Evolutionary conservation across 2,329 filamentous ascomycete genomes (phyloP).

Genomic region (Aspergillus sp.): DNA sequence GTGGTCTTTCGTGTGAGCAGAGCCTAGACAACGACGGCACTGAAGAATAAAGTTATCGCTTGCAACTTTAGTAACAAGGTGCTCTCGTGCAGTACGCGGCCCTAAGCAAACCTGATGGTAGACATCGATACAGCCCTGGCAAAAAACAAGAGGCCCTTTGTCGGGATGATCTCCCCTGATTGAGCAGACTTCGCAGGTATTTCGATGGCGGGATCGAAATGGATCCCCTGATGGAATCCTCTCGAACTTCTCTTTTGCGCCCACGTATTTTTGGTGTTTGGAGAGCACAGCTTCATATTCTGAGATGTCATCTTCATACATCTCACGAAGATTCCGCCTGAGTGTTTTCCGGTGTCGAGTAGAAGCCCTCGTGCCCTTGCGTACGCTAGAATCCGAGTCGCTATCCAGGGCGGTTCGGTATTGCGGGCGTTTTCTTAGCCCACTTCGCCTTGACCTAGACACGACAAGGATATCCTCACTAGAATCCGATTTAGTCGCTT

Average conservation of each 20-base stretch:
- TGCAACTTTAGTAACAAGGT: constrained; percentile 82
- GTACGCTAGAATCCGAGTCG: constrained; percentile 7
- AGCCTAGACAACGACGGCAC: constrained; percentile 78
- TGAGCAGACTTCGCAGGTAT: constrained; percentile 71
- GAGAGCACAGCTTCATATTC: constrained; percentile 49
- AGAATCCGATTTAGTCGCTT: constrained; percentile 12
- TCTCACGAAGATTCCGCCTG: constrained; percentile 47
- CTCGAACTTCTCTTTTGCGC: constrained; percentile 73
- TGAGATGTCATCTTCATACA: constrained; percentile 37
- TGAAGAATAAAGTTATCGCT: constrained; percentile 80
- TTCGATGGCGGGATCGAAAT: constrained; percentile 70
- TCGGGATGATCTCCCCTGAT: constrained; percentile 53
- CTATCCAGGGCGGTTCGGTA: constrained; percentile 7
- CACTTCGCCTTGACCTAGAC: constrained; percentile 16
- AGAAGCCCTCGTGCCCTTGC: constrained; percentile 29
- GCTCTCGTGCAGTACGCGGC: constrained; percentile 70
- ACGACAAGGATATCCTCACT: constrained; percentile 25
- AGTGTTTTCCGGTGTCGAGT: constrained; percentile 28
- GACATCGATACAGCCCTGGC: constrained; percentile 82
- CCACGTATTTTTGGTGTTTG: constrained; percentile 44
- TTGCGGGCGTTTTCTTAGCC: constrained; percentile 10
- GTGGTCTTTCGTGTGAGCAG: constrained; percentile 66
- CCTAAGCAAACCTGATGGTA: constrained; percentile 87
- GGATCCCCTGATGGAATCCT: constrained; percentile 59
- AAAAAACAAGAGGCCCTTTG: constrained; percentile 74